phyloP scores from a whole-genome alignment of 306 rosid genomes.

The Acmispon strigosus region DNA sequence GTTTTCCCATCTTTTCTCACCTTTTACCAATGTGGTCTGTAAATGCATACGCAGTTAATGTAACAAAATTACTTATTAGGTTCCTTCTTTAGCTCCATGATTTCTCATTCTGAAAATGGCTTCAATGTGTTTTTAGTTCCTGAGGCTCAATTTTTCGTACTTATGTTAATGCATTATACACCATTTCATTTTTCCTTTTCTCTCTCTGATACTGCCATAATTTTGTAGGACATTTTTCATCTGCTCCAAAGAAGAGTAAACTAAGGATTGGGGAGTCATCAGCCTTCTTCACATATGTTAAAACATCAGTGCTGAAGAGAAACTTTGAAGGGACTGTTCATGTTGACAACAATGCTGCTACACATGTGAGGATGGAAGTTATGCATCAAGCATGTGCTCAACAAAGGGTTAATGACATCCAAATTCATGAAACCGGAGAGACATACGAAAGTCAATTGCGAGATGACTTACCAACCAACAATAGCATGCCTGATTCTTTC shows the following conservation, averaged over 20 bases:
- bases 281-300: slow-evolving; percentile 79
- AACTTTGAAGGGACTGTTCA: slow-evolving; percentile 36
- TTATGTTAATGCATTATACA: background rate
- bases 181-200: background rate
- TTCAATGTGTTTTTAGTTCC: background rate
- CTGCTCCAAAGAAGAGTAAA: slow-evolving; percentile 67
- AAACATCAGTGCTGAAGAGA: slow-evolving; percentile 36
- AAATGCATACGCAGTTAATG: background rate
- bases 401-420: slow-evolving; percentile 31
- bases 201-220: slow-evolving; percentile 1
- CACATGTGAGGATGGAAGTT: slow-evolving; percentile 30
- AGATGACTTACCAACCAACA: slow-evolving; percentile 59
- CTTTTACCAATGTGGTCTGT: background rate
- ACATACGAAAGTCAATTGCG: slow-evolving; percentile 50
- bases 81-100: background rate
- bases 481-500: slow-evolving; percentile 53
- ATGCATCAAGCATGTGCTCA: slow-evolving; percentile 29
- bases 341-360: slow-evolving; percentile 28
- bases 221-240: slow-evolving; percentile 44
- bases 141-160: background rate
- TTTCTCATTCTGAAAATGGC: background rate
- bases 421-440: slow-evolving; percentile 48
- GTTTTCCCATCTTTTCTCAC: background rate
- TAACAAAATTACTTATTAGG: background rate
- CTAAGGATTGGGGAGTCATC: slow-evolving; percentile 86